phyloP scores from a whole-genome alignment of 2,329 filamentous ascomycete species.

The Passalora sequoiae region DNA sequence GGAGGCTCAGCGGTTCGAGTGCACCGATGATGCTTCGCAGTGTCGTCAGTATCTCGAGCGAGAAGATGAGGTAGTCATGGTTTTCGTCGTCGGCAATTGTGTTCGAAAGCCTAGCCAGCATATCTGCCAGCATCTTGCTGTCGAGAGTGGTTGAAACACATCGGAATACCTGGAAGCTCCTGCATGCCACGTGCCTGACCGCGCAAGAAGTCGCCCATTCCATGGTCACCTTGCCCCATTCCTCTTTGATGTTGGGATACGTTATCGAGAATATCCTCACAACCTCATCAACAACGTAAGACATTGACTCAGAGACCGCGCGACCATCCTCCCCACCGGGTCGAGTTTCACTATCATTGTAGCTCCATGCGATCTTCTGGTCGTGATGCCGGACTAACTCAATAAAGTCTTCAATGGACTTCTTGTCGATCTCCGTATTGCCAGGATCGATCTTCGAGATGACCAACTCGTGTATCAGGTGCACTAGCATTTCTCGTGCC shows the following conservation, averaged over 20 bases:
- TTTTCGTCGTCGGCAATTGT: slow-evolving; percentile 91
- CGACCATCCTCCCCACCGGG: slow-evolving; percentile 58
- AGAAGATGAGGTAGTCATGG: slow-evolving; percentile 88
- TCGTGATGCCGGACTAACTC: slow-evolving; percentile 83
- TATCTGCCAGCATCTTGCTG: slow-evolving; percentile 90
- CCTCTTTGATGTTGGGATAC: slow-evolving; percentile 80
- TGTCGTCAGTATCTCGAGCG: slow-evolving; percentile 95
- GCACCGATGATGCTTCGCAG: slow-evolving; percentile 86
- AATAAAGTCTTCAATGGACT: slow-evolving; percentile 78
- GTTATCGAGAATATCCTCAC: slow-evolving; percentile 78
- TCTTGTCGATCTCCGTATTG: slow-evolving; percentile 59
- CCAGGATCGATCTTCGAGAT: slow-evolving; percentile 73
- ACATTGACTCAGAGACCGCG: slow-evolving; percentile 82
- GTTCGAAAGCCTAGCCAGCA: slow-evolving; percentile 91
- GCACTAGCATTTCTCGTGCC: slow-evolving; percentile 93
- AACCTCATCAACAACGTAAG: slow-evolving; percentile 72
- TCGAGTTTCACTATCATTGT: slow-evolving; percentile 84
- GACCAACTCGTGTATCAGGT: slow-evolving; percentile 92
- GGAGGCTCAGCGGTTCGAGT: slow-evolving; percentile 68
- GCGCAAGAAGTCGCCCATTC: slow-evolving; percentile 97
- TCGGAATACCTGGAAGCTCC: slow-evolving; percentile 94
- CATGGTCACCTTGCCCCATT: slow-evolving; percentile 84
- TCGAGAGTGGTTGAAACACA: slow-evolving; percentile 89
- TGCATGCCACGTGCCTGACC: slow-evolving; percentile 87
- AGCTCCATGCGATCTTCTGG: slow-evolving; percentile 80